Evolutionary conservation across 2,329 filamentous ascomycete species (phyloP), one percentile per base, ranked within the genome.

Genomic region (Penicillium sumatraense): DNA sequence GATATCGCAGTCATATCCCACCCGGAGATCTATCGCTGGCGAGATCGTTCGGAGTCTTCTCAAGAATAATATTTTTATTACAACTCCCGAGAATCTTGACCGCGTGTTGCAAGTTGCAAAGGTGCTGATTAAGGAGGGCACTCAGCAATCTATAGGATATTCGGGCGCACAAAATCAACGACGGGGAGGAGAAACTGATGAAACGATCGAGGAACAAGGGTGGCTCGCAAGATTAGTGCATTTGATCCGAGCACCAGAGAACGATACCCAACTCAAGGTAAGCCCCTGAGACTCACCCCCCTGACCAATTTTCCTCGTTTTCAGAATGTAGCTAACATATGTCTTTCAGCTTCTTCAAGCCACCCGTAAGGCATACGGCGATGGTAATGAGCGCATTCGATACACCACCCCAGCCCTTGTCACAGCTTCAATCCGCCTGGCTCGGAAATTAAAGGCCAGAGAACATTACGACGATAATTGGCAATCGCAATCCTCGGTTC

Each of bases 181-280:
- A 60, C 87, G 91, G 58, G 85, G 86, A 18, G 80, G 84, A 44
- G 96, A 99, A 79, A 98, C 95, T 0, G 95, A 99, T 59, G 96
- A 99, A 78, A 98, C 93, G 0, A 87, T 98, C 68, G 93, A 99
- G 75, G 95, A 99, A 77, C 95, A 99, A 80, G 95, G 95, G 49
- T 97, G 92, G 92, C 82, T 99, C 51, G 95, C 95, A 31, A 85
- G 95, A 65, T 88, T 99, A 69, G 87, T 97, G 16, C 95, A 99
- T 76, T 80, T 97, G 53, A 85, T 99, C 49, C 83, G 91, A 54
- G 89, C 86, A 41, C 82, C 90, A 31, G 86, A 96, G 70, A 98
- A 98, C 68, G 91, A 96, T 66, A 96, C 89, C 0, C 95, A 99
- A 72, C 95, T 96, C 78, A 91, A 91, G 75, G 81, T 82, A 73